These are phyloP conservation scores for Hanseniaspora guilliermondii DNA, from an alignment of 805 yeast genomes.

Conservation along the genomic window DNA sequence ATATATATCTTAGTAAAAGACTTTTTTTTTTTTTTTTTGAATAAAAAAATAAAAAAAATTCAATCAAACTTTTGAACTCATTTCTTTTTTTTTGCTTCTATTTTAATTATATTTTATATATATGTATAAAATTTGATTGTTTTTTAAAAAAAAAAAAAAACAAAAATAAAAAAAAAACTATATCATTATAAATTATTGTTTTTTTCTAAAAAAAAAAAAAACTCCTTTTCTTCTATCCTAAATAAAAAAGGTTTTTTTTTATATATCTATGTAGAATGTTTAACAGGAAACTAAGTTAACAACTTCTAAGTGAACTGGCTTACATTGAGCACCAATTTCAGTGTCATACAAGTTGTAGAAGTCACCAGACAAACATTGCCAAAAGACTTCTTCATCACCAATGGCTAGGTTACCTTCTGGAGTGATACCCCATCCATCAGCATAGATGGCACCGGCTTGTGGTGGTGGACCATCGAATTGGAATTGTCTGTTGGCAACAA, in stretches of 20 bases:
- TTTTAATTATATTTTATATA: no score
- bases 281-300: slow-evolving; percentile 35
- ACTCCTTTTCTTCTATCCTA: not conserved
- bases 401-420: slow-evolving; percentile 44
- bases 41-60: no score
- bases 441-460: slow-evolving; percentile 52
- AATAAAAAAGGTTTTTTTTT: not conserved
- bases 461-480: slow-evolving; percentile 68
- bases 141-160: no score
- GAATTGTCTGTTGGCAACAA: slow-evolving; percentile 61
- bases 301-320: slow-evolving; percentile 39
- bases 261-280: not conserved
- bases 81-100: no score
- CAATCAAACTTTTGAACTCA: no score
- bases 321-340: slow-evolving; percentile 42
- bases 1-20: no score
- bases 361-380: slow-evolving; percentile 53
- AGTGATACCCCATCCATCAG: slow-evolving; percentile 47
- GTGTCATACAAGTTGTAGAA: slow-evolving; percentile 58
- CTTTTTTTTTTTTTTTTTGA: no score
- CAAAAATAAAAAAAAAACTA: no score
- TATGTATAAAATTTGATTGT: no score
- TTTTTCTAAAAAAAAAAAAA: no score
- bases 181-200: not conserved
- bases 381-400: slow-evolving; percentile 44